These are phyloP conservation scores for Porphyra umbilicalis DNA, from an alignment of 31 red algal species.

Conservation along the genomic window DNA sequence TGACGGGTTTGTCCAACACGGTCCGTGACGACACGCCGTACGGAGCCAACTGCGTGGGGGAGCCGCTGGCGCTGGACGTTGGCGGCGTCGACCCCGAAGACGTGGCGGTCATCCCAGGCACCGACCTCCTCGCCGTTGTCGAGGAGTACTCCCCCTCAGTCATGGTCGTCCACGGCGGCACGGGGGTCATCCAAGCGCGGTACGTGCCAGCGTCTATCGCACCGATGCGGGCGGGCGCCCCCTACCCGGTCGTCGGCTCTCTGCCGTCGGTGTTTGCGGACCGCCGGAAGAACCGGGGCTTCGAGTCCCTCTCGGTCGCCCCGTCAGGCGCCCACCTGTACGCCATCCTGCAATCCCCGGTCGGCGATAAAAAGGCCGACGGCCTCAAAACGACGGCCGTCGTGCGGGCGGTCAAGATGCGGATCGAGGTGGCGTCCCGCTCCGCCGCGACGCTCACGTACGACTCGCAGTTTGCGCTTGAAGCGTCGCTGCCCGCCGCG, in stretches of 20 bases:
- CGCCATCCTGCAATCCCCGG: constrained; percentile 46
- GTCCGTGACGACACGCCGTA: constrained; percentile 43
- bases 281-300: constrained; percentile 54
- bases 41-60: constrained; percentile 28
- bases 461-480: constrained; percentile 23
- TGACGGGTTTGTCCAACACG: constrained; percentile 46
- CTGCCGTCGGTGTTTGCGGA: constrained; percentile 38
- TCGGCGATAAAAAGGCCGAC: constrained; percentile 17
- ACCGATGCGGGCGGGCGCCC: neutral
- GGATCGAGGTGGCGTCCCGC: constrained; percentile 1
- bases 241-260: constrained; percentile 18
- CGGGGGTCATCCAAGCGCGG: constrained; percentile 24
- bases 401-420: constrained; percentile 29
- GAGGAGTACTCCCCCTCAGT: constrained; percentile 72
- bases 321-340: constrained; percentile 25
- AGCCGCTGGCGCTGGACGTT: constrained; percentile 18
- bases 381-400: constrained; percentile 9
- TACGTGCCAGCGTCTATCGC: constrained; percentile 33
- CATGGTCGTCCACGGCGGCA: constrained; percentile 17
- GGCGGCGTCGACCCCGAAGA: constrained; percentile 65
- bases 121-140: constrained; percentile 29
- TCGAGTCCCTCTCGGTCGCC: constrained; percentile 50
- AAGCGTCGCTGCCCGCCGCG: constrained; percentile 13
- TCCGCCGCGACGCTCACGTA: constrained; percentile 12
- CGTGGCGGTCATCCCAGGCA: constrained; percentile 32